Evolutionary conservation across 495 filamentous ascomycete species (phyloP).

Genomic region (Corynascus novoguineensis): DNA sequence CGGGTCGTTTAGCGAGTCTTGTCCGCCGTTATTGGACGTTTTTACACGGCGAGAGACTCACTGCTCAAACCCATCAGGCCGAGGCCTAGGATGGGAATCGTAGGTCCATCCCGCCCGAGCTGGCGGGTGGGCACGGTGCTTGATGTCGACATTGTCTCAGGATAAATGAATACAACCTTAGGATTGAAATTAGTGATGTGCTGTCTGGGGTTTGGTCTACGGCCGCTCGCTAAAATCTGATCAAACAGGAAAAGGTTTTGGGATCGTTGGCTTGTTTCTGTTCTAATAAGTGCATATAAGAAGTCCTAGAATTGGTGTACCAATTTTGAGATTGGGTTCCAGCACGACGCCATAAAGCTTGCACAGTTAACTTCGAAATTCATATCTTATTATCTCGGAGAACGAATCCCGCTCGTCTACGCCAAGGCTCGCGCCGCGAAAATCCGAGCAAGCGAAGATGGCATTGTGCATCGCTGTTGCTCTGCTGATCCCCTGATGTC

Average conservation of each 20-base stretch:
- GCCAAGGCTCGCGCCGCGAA: background rate
- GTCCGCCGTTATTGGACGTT: background rate
- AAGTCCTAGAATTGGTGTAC: too few relatives aligned
- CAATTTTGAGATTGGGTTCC: too few relatives aligned
- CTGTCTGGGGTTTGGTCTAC: too few relatives aligned
- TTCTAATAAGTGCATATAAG: too few relatives aligned
- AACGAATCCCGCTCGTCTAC: background rate
- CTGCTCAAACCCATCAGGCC: slow-evolving; percentile 48
- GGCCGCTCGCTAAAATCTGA: too few relatives aligned
- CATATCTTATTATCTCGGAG: background rate
- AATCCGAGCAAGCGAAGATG: background rate
- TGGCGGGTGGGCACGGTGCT: slow-evolving; percentile 20
- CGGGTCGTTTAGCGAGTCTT: too few relatives aligned
- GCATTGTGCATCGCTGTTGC: background rate
- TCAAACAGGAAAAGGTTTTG: background rate
- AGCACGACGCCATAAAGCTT: too few relatives aligned
- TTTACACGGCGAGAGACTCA: background rate
- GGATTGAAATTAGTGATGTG: too few relatives aligned
- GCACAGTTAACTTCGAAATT: too few relatives aligned
- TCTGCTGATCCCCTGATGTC: background rate
- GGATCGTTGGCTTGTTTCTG: too few relatives aligned
- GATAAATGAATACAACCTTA: too few relatives aligned
- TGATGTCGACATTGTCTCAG: slow-evolving; percentile 1
- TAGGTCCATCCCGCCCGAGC: slow-evolving; percentile 50
- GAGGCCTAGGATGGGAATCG: slow-evolving; percentile 48